phyloP scores from a whole-genome alignment of 176 grass and related monocot genomes.

The Coix lacrymajobi region DNA sequence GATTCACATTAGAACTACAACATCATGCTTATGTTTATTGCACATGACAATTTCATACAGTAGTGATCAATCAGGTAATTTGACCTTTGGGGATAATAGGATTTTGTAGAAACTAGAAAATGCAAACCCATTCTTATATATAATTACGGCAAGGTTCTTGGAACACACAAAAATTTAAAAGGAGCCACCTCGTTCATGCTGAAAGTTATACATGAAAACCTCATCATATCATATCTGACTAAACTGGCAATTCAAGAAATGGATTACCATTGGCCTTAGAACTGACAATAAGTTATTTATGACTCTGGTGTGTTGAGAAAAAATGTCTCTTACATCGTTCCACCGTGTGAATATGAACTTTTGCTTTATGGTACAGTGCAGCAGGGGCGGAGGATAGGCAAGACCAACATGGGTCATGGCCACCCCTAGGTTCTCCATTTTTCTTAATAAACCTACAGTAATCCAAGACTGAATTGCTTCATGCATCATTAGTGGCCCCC shows the following conservation, averaged over 20 bases:
- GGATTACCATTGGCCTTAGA: neutral
- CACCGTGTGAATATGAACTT: slow-evolving; percentile 5
- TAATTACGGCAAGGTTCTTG: neutral
- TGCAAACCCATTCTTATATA: neutral
- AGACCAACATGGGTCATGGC: too few relatives aligned
- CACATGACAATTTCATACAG: neutral
- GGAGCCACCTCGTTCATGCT: neutral
- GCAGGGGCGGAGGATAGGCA: too few relatives aligned
- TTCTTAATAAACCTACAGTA: too few relatives aligned
- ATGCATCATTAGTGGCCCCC: too few relatives aligned
- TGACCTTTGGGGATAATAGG: neutral
- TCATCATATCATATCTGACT: neutral
- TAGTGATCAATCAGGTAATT: neutral
- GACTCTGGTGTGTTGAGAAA: neutral
- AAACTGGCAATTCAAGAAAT: neutral
- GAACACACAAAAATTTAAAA: neutral
- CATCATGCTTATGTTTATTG: neutral
- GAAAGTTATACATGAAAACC: slow-evolving; percentile 1
- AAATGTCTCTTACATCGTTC: neutral
- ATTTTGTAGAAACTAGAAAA: neutral
- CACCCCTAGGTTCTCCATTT: too few relatives aligned
- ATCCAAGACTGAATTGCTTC: too few relatives aligned
- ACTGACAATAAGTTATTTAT: neutral
- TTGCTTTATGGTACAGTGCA: slow-evolving; percentile 6
- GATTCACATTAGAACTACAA: neutral